A percentile compares a stretch with the other conserved stretches of the same genome.
These are phyloP conservation scores for Candida succiphila DNA, from an alignment of 805 yeast genomes.

Conservation along the genomic window DNA sequence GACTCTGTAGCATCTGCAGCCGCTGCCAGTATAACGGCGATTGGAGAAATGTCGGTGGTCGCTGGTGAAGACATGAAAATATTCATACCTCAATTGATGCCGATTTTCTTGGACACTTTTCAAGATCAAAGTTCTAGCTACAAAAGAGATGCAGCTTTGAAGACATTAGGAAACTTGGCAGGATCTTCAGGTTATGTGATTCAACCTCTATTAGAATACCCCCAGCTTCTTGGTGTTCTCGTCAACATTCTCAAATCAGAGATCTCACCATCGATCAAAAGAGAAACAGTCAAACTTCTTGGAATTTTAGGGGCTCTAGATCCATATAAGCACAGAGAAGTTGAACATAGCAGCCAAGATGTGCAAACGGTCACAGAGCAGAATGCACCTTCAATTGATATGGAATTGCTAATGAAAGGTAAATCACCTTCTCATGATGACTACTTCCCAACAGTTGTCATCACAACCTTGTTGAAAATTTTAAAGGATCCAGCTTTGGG, in stretches of 20 bases:
- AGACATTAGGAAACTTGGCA: slow-evolving; percentile 80
- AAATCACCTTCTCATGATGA: slow-evolving; percentile 90
- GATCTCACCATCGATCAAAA: slow-evolving; percentile 57
- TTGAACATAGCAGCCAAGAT: slow-evolving; percentile 46
- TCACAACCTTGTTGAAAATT: slow-evolving; percentile 73
- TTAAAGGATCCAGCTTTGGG: slow-evolving; percentile 78
- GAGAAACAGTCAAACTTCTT: slow-evolving; percentile 81
- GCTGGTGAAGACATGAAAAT: slow-evolving; percentile 79
- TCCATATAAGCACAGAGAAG: slow-evolving; percentile 90
- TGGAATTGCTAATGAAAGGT: slow-evolving; percentile 84
- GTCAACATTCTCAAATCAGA: slow-evolving; percentile 79
- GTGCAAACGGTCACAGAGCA: slow-evolving; percentile 47
- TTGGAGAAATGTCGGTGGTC: slow-evolving; percentile 83
- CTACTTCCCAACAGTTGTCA: slow-evolving; percentile 92
- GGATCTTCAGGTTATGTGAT: slow-evolving; percentile 92
- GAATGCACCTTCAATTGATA: slow-evolving; percentile 84
- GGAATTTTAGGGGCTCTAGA: slow-evolving; percentile 96
- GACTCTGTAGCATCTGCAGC: slow-evolving; percentile 76
- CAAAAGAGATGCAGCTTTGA: slow-evolving; percentile 83
- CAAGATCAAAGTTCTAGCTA: slow-evolving; percentile 87
- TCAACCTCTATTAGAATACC: slow-evolving; percentile 86
- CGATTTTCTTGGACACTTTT: slow-evolving; percentile 74
- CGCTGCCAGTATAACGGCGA: slow-evolving; percentile 71
- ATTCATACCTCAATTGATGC: slow-evolving; percentile 73
- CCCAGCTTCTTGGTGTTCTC: slow-evolving; percentile 74